Evolutionary conservation across 768 basidiomycete genomes (phyloP), one percentile per base, ranked within the genome.

Genomic region (Tubosaeta brunneosetosa): DNA sequence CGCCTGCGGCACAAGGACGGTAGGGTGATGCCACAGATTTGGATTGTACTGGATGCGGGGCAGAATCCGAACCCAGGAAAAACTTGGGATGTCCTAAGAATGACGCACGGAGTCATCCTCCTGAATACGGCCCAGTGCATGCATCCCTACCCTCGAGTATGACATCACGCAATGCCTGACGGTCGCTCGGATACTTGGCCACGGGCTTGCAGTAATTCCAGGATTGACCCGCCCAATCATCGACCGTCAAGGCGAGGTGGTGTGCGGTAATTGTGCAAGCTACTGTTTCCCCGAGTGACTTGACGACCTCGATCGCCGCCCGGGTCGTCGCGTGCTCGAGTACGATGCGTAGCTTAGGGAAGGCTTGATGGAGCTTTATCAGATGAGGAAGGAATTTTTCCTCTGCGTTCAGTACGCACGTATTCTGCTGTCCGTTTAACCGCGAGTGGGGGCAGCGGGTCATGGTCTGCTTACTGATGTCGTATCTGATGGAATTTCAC

Each of bases 131-230:
- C 25, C 27, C 12, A 8, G 33, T 2, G 47, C 31, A 45, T 40
- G 33, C 31, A 25, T 48, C 51, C 72, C 40, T 55, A 88, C 91
- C 91, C 74, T 89, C 81, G 56, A 70, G 75, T 43, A 97, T 79
- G 27, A 93, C 83, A 19, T 87, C 78, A 47, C 82, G 80, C 52
- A 99, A 71, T 13, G 95, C 93, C 61, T 82, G 70, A 14, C 95
- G 79, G 67, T 99, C 97, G 58, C 88, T 86, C 2, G 95, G 95
- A 67, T 83, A 94, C 71, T 99, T 99, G 12, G 97, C 94, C 19
- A 99, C 88, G 0, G 97, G 97, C 70, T 98, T 99, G 77, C 97
- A 98, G 72, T 88, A 99, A 64, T 95, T 82, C 81, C 89, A 93
- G 3, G 91, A 82, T 68, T 98, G 93, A 2, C 94, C 91, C 2